Evolutionary conservation across 768 basidiomycete genomes (phyloP).

Genomic region (Boletus subparvulus): DNA sequence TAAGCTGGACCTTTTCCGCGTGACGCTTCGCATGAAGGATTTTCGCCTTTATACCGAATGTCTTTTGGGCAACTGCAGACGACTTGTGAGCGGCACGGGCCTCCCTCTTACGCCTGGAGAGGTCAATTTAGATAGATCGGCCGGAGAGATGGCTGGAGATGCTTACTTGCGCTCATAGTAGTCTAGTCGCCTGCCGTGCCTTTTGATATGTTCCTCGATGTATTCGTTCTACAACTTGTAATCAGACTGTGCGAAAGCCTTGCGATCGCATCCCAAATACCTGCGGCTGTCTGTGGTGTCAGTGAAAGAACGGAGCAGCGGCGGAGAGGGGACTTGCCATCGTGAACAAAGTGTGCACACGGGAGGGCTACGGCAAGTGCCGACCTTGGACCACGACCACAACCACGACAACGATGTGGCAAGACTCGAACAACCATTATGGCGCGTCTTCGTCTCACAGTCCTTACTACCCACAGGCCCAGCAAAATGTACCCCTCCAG

Average conservation of each 20-base stretch:
- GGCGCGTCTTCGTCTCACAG: conserved; percentile 57
- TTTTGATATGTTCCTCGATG: conserved; percentile 98
- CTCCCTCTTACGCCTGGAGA: conserved; percentile 71
- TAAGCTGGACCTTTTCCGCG: conserved; percentile 96
- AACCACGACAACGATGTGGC: conserved; percentile 59
- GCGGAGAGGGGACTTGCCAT: conserved; percentile 26
- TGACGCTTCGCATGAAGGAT: conserved; percentile 96
- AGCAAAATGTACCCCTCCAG: conserved; percentile 64
- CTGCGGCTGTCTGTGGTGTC: conserved; percentile 55
- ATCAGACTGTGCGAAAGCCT: conserved; percentile 9
- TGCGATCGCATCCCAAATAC: conserved; percentile 35
- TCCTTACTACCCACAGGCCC: conserved; percentile 52
- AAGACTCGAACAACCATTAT: conserved; percentile 62
- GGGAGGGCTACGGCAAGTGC: conserved; percentile 27
- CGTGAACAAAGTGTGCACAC: background rate
- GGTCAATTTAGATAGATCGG: background rate
- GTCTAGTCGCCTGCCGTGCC: conserved; percentile 94
- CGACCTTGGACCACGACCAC: conserved; percentile 22
- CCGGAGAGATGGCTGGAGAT: background rate
- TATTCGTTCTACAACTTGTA: conserved; percentile 80
- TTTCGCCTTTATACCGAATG: conserved; percentile 96
- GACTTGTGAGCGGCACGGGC: conserved; percentile 74
- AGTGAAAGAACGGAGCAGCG: background rate
- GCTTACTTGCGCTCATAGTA: conserved; percentile 92
- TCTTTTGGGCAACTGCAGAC: conserved; percentile 87